Conservation (phyloP, 352 stramenopile species). For the Globisporangium ultimum region DNA sequence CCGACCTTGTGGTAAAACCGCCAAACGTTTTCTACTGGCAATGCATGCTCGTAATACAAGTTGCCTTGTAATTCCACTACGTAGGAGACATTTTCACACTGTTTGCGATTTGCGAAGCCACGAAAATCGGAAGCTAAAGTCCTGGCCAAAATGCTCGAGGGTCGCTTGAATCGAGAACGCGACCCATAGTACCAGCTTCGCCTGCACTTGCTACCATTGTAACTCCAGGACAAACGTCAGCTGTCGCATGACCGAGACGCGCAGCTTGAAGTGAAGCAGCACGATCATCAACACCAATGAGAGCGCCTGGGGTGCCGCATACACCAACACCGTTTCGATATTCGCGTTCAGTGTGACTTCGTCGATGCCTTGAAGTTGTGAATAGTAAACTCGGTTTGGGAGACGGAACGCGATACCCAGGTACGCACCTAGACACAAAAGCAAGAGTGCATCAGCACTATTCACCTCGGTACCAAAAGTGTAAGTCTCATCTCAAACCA, state of each 20-base stretch:
- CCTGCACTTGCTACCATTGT: conserved; percentile 5
- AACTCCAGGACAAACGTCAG: conserved; percentile 6
- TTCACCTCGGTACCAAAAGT: neutral
- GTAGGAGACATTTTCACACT: no score
- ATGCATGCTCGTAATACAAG: no score
- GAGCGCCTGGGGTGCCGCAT: neutral
- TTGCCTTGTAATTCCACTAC: no score
- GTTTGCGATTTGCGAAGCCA: conserved; percentile 1
- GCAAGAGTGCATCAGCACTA: no score
- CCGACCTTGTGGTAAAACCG: no score
- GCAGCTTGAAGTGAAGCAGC: neutral
- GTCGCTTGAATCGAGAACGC: conserved; percentile 1
- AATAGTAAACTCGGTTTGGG: conserved; percentile 8
- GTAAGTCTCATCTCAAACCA: neutral
- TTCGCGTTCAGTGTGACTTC: neutral
- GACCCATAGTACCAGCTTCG: conserved; percentile 3
- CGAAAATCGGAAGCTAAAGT: conserved; percentile 4
- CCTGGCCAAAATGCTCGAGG: conserved; percentile 4
- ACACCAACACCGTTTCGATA: conserved; percentile 1
- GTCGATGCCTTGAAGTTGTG: neutral
- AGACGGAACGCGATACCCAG: neutral
- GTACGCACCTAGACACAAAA: neutral
- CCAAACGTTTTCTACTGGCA: no score
- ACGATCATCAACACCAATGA: neutral
- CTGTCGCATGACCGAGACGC: neutral